Base-by-base conservation (phyloP, 352 stramenopile species). In the Phytophthora brassicae region DNA sequence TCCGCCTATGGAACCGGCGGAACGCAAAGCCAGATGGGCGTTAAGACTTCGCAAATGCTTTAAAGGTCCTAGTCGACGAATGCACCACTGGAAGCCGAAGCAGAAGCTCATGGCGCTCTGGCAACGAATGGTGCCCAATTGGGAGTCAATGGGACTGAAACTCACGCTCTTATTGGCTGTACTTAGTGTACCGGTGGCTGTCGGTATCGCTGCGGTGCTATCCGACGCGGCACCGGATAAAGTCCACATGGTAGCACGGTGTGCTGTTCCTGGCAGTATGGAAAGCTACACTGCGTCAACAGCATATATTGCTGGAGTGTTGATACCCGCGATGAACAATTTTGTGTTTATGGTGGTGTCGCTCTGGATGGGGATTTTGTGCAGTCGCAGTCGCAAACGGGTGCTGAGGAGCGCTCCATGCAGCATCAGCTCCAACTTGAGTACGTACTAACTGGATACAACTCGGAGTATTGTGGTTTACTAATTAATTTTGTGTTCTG, bases 131-230 rank as follows among this genome's bases (percentile, higher is more conserved):
- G 57, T 79, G 39, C 70, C 74, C n/a, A 88, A 85, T 52, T 93
- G 84, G 84, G 78, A 93, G 49, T 89, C 81, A n/a, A 73, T 83
- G 28, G 83, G 79, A n/a, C 47, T 91, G 1, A 77, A 83, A 29
- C 61, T 74, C 13, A 86, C 77, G 12, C 70, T 93, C 19, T 39
- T 77, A 2, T 45, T 90, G 43, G 75, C 77, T 5, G 48, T 90
- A 14, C 47, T 84, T 5, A 77, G 71, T 47, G 76, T 93, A 9
- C 66, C 65, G 0, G 19, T 89, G 17, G 76, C 76, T 0, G 66
- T 85, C 3, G 28, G 35, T 0, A 31, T 86, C 13, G 78, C 79
- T 0, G 72, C 68, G 2, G 31, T 74, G 11, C 36, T 90, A 1
- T 70, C 75, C 4, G 26, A 68, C 17, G 55, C 64, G 2, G 45